phyloP scores from a whole-genome alignment of 2,329 filamentous ascomycete genomes.

The Arthroderma uncinatum region DNA sequence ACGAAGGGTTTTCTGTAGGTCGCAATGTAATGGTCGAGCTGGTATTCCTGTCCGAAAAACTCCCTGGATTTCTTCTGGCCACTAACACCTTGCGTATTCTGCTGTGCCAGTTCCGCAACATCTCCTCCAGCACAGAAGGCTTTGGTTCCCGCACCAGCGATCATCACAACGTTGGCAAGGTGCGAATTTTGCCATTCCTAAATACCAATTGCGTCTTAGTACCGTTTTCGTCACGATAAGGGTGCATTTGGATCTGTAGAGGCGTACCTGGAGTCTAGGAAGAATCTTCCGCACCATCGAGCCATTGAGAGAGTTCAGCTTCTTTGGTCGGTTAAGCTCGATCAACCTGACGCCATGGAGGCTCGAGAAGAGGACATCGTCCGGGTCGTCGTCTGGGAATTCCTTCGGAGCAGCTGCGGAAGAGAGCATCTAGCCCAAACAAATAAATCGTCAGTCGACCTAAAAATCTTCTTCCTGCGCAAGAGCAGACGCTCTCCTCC shows the following conservation, averaged over 20 bases:
- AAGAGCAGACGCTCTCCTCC: background rate
- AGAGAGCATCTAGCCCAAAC: background rate
- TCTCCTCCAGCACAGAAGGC: slow-evolving; percentile 93
- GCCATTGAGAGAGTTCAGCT: slow-evolving; percentile 82
- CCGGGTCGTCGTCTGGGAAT: slow-evolving; percentile 57
- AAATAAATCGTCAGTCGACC: background rate
- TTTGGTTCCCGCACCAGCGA: slow-evolving; percentile 76
- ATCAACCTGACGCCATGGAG: slow-evolving; percentile 83
- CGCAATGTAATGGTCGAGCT: slow-evolving; percentile 87
- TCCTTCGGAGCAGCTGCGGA: slow-evolving; percentile 35
- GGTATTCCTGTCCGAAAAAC: slow-evolving; percentile 93
- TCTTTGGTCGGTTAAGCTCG: slow-evolving; percentile 84
- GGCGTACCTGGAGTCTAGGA: slow-evolving; percentile 56
- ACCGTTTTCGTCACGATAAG: background rate
- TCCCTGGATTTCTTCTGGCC: slow-evolving; percentile 66
- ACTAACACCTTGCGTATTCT: slow-evolving; percentile 54
- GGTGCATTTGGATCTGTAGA: background rate
- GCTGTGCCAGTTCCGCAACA: slow-evolving; percentile 63
- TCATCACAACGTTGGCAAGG: slow-evolving; percentile 80
- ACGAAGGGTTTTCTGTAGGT: slow-evolving; percentile 90
- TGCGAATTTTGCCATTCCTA: slow-evolving; percentile 89
- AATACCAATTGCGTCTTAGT: slow-evolving; percentile 6
- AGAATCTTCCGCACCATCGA: slow-evolving; percentile 95
- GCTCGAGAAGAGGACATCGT: slow-evolving; percentile 88
- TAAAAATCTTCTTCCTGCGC: background rate